Conservation (phyloP, 2,329 filamentous ascomycete genomes). For the Calonectria leucothoes region DNA sequence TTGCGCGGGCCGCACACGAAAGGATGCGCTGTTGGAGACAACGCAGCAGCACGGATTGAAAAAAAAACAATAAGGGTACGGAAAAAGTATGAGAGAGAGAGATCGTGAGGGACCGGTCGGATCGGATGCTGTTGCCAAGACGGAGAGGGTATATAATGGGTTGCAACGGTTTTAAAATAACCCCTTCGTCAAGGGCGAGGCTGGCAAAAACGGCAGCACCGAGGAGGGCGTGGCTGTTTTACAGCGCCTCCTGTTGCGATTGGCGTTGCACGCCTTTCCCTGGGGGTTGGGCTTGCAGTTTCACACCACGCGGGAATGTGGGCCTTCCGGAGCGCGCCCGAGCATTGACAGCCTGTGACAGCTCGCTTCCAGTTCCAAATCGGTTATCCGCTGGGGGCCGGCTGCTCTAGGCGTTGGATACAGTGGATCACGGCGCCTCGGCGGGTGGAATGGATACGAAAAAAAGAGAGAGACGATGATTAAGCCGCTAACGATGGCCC, state of each 20-base stretch:
- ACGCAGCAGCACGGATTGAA: not conserved
- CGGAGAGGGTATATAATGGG: not conserved
- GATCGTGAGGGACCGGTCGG: not conserved
- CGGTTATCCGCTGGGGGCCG: not conserved
- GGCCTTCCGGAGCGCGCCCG: conserved; percentile 9
- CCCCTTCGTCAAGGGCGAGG: conserved; percentile 3
- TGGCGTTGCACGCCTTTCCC: conserved; percentile 3
- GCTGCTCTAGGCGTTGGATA: not conserved
- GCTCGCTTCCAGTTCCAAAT: not conserved
- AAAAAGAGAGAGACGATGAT: not conserved
- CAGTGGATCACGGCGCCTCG: not conserved
- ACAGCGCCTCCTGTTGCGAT: conserved; percentile 36
- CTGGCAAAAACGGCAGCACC: not conserved
- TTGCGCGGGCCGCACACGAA: not conserved
- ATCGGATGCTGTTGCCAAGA: not conserved
- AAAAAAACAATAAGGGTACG: not conserved
- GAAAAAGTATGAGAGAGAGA: no score
- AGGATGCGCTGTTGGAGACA: not conserved
- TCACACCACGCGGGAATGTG: conserved; percentile 28
- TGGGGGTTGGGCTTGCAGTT: conserved; percentile 29
- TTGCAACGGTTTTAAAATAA: not conserved
- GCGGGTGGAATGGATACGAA: not conserved
- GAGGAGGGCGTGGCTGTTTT: conserved; percentile 30
- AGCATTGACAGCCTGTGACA: not conserved
- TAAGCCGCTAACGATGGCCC: not conserved